phyloP scores from a whole-genome alignment of 768 basidiomycete genomes.

The Lyophyllum atratum region DNA sequence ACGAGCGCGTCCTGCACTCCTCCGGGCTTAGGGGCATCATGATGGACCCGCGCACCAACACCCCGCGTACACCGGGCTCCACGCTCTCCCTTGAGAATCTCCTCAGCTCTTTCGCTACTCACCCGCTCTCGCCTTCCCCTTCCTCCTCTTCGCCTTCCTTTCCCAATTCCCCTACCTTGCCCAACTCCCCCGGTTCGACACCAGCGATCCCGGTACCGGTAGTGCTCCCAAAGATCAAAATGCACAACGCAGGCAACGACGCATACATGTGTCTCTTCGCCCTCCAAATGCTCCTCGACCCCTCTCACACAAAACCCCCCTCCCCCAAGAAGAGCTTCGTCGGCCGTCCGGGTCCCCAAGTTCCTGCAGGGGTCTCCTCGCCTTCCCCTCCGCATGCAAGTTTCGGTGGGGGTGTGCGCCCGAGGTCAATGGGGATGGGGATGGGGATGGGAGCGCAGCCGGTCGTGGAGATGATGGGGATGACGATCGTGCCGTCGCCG shows the following conservation, averaged over 20 bases:
- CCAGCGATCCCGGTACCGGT: no score
- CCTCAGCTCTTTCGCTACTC: conserved; percentile 57
- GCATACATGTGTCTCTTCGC: conserved; percentile 69
- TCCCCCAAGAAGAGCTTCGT: conserved; percentile 30
- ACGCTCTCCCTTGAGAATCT: conserved; percentile 65
- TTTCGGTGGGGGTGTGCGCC: background rate
- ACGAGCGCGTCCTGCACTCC: conserved; percentile 64
- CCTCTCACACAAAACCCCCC: conserved; percentile 40
- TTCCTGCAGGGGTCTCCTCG: no score
- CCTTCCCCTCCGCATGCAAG: no score
- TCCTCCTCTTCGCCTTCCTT: conserved; percentile 15
- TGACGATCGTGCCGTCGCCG: background rate
- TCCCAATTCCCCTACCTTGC: background rate
- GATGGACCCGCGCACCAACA: conserved; percentile 59
- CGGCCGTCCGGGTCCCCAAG: conserved; percentile 6
- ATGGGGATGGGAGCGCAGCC: background rate
- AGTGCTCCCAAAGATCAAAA: conserved; percentile 39
- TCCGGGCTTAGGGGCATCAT: conserved; percentile 60
- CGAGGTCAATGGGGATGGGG: background rate
- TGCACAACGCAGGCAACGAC: conserved; percentile 83
- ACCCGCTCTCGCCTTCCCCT: conserved; percentile 19
- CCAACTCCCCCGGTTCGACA: background rate
- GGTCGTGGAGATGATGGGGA: background rate
- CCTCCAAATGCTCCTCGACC: conserved; percentile 70
- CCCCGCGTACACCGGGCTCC: conserved; percentile 50